These are phyloP conservation scores for Drosera capensis DNA, from an alignment of 148 eudicot genomes.

Conservation along the genomic window DNA sequence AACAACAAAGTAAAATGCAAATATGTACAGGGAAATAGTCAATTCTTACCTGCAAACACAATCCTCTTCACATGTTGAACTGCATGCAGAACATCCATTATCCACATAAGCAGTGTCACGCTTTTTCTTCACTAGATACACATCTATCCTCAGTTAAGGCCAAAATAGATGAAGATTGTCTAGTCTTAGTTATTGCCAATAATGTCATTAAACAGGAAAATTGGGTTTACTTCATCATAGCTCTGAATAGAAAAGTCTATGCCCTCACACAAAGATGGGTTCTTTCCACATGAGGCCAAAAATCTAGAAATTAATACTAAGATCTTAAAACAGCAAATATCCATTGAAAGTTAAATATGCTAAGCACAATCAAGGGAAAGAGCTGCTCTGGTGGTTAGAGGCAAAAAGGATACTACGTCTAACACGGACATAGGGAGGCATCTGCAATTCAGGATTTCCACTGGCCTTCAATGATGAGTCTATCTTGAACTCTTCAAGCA, in stretches of 20 bases:
- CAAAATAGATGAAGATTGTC: slow-evolving; percentile 1
- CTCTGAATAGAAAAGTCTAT: neutral
- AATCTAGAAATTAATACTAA: neutral
- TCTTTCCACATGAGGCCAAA: neutral
- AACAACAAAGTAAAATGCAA: too few species aligned
- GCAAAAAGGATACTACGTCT: slow-evolving; percentile 81
- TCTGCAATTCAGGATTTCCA: slow-evolving; percentile 32
- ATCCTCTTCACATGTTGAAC: slow-evolving; percentile 47
- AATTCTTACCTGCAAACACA: slow-evolving; percentile 73
- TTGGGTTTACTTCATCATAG: neutral
- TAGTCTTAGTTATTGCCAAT: neutral
- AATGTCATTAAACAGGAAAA: neutral
- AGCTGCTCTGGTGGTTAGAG: neutral
- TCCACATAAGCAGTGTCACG: slow-evolving; percentile 32
- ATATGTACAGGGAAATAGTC: neutral
- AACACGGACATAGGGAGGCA: slow-evolving; percentile 60
- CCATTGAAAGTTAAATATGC: neutral
- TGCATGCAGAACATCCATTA: slow-evolving; percentile 68
- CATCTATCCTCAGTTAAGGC: slow-evolving; percentile 41
- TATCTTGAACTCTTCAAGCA: slow-evolving; percentile 55
- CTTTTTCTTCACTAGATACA: slow-evolving; percentile 75
- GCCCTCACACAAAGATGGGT: neutral
- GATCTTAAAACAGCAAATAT: neutral
- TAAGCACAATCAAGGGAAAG: neutral
- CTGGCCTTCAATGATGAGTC: slow-evolving; percentile 35